Evolutionary conservation across 2,329 filamentous ascomycete genomes (phyloP).

Genomic region (Fusarium hostae): DNA sequence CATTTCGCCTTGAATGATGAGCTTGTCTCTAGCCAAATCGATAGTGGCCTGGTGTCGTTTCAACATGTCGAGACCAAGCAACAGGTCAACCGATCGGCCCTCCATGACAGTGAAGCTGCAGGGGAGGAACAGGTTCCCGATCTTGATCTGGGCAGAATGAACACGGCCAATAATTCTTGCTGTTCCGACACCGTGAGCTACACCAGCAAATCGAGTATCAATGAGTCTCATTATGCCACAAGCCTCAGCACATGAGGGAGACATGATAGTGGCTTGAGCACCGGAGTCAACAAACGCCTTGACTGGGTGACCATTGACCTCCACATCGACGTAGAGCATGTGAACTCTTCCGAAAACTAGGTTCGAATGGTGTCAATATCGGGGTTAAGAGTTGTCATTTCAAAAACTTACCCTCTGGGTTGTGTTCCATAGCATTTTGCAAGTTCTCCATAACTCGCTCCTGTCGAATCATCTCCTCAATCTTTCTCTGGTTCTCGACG

Average conservation of each 20-base stretch:
- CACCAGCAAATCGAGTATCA: slow-evolving; percentile 89
- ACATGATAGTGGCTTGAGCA: slow-evolving; percentile 99
- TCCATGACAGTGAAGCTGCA: slow-evolving; percentile 99
- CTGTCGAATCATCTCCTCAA: slow-evolving; percentile 97
- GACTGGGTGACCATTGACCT: slow-evolving; percentile 91
- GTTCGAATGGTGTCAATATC: slow-evolving; percentile 7
- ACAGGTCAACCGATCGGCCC: slow-evolving; percentile 92
- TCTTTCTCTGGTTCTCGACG: slow-evolving; percentile 87
- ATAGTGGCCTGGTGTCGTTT: slow-evolving; percentile 95
- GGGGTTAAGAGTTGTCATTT: not conserved
- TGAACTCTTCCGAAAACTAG: slow-evolving; percentile 92
- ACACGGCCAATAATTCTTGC: slow-evolving; percentile 95
- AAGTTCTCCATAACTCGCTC: slow-evolving; percentile 95
- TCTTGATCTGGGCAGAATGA: slow-evolving; percentile 93
- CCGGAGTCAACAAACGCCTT: slow-evolving; percentile 98
- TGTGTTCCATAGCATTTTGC: slow-evolving; percentile 96
- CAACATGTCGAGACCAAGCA: slow-evolving; percentile 95
- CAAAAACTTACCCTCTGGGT: slow-evolving; percentile 83
- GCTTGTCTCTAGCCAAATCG: slow-evolving; percentile 83
- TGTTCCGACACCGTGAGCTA: slow-evolving; percentile 93
- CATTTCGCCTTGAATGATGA: slow-evolving; percentile 88
- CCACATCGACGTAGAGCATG: slow-evolving; percentile 95
- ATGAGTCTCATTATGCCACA: slow-evolving; percentile 98
- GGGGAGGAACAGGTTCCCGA: slow-evolving; percentile 85
- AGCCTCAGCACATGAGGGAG: slow-evolving; percentile 86